A percentile compares a stretch with the other conserved stretches of the same genome.
phyloP scores from a whole-genome alignment of 306 rosid species.

The Fagus sylvatica region DNA sequence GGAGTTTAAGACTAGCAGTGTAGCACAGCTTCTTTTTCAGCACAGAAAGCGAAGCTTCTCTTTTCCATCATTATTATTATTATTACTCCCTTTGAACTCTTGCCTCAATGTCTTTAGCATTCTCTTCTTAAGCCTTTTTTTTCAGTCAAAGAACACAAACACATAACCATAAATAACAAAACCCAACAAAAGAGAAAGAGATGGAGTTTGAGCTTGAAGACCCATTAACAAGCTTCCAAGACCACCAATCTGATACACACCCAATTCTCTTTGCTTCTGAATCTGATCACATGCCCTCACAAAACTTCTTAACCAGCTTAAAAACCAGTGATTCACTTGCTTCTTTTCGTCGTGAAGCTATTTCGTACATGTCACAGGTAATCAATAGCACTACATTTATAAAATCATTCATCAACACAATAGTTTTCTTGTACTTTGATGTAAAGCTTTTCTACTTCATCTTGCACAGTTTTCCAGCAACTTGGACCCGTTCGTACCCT shows the following conservation, averaged over 20 bases:
- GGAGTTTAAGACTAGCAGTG: constrained; percentile 34
- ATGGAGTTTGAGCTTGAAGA: constrained; percentile 71
- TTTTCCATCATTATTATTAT: constrained; percentile 38
- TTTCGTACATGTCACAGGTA: constrained; percentile 66
- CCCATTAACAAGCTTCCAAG: constrained; percentile 46
- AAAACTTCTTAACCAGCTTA: constrained; percentile 27
- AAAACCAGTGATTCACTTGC: constrained; percentile 25
- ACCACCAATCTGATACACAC: constrained; percentile 33
- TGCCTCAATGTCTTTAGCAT: constrained; percentile 27
- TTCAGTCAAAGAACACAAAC: constrained; percentile 16
- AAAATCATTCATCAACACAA: neutral
- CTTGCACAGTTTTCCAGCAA: constrained; percentile 52
- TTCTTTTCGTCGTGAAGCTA: constrained; percentile 45
- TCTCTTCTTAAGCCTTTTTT: constrained; percentile 33
- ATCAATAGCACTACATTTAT: neutral
- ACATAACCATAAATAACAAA: neutral
- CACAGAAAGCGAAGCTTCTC: constrained; percentile 72
- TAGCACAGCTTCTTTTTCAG: constrained; percentile 35
- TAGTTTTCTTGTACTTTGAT: neutral
- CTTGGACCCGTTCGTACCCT: constrained; percentile 51
- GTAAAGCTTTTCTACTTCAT: neutral
- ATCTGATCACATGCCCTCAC: constrained; percentile 52
- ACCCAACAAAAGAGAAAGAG: neutral
- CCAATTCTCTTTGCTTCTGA: constrained; percentile 63
- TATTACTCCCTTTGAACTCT: constrained; percentile 36